Conservation (phyloP, 345 rosid species). For the Ceriops zippeliana region DNA sequence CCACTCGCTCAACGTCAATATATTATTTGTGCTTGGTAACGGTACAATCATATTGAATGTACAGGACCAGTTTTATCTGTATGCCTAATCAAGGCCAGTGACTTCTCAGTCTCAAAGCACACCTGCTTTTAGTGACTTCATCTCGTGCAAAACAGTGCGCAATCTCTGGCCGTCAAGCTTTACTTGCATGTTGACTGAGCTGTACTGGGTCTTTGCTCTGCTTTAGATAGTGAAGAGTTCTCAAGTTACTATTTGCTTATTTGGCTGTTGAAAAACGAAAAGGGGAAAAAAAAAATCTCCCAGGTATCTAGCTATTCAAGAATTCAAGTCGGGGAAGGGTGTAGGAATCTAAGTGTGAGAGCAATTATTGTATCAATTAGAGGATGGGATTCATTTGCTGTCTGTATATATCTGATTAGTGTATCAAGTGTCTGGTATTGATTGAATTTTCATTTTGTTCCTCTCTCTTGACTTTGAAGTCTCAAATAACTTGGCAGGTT, state of each 20-base stretch:
- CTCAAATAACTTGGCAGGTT: too few species aligned
- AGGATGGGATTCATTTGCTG: not conserved
- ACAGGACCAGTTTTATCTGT: not conserved
- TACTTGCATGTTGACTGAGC: not conserved
- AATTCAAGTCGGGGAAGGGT: not conserved
- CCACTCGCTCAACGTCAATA: not conserved
- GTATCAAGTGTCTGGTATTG: slow-evolving; percentile 1
- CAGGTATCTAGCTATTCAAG: not conserved
- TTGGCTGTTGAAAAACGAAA: not conserved
- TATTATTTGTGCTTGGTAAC: not conserved
- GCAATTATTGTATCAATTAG: slow-evolving; percentile 15
- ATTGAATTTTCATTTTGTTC: slow-evolving; percentile 1
- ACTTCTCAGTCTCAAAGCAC: not conserved
- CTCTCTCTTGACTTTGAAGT: not conserved
- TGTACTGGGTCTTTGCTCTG: not conserved
- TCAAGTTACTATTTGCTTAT: not conserved
- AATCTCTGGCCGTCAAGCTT: not conserved
- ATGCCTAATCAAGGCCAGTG: not conserved
- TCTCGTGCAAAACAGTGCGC: not conserved
- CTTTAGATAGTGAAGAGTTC: slow-evolving; percentile 3
- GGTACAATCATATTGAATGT: not conserved
- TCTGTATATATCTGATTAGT: slow-evolving; percentile 18
- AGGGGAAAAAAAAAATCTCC: not conserved
- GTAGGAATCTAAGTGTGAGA: slow-evolving; percentile 2
- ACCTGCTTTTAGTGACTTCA: not conserved